Percentiles rank a stretch among this genome's conserved stretches.
phyloP scores from a whole-genome alignment of 331 rosid genomes.

The Erythrophleum ivorense region DNA sequence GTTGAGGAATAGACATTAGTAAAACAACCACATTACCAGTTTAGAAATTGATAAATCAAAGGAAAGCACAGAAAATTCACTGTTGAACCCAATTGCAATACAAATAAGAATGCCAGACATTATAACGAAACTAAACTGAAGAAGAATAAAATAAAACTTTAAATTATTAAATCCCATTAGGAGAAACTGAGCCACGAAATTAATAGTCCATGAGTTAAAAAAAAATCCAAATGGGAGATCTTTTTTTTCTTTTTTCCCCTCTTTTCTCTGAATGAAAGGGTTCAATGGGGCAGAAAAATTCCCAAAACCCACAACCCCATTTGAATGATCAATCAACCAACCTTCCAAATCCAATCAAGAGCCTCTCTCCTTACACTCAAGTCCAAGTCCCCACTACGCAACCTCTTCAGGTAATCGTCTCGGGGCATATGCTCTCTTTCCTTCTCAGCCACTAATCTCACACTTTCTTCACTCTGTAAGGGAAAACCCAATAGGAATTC shows the following conservation, averaged over 20 bases:
- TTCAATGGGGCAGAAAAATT: background rate
- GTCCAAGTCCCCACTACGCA: conserved; percentile 68
- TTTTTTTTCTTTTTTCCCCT: background rate
- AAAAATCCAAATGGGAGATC: background rate
- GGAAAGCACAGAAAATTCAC: background rate
- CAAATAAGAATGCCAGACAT: background rate
- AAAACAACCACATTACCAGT: background rate
- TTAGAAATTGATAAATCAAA: background rate
- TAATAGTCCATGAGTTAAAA: background rate
- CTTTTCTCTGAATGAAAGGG: background rate
- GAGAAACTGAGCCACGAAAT: background rate
- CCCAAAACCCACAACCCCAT: conserved; percentile 22
- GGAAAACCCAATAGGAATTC: conserved; percentile 42
- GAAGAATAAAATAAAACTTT: background rate
- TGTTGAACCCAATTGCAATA: background rate
- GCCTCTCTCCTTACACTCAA: conserved; percentile 66
- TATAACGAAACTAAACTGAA: background rate
- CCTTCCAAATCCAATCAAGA: conserved; percentile 88
- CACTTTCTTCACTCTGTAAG: conserved; percentile 52
- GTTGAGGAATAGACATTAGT: background rate
- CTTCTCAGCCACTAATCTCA: conserved; percentile 56
- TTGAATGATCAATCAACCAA: conserved; percentile 43
- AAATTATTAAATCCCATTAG: background rate
- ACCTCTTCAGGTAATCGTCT: conserved; percentile 64
- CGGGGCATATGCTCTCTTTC: conserved; percentile 67